These are phyloP conservation scores for Pseudopithomyces chartarum DNA, from an alignment of 2,329 filamentous ascomycete genomes.

Conservation along the genomic window DNA sequence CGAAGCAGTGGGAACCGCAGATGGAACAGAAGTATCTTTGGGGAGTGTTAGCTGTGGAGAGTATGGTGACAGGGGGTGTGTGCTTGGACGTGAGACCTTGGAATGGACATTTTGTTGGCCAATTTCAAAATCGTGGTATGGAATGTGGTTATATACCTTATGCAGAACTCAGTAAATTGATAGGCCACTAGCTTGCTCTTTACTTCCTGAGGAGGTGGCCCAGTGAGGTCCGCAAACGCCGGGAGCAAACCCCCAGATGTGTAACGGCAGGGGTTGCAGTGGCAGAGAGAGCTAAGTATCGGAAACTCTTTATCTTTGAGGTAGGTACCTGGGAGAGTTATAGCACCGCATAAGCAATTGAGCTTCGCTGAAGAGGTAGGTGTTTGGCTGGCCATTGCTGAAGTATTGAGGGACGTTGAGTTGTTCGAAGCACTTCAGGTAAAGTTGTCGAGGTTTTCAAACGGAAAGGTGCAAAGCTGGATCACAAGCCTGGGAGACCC, in stretches of 20 bases:
- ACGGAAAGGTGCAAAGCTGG: too few relatives aligned
- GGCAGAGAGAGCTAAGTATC: not conserved
- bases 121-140: too few relatives aligned
- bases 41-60: not conserved
- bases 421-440: not conserved
- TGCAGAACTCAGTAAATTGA: not conserved
- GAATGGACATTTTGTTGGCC: too few relatives aligned
- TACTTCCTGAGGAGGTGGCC: not conserved
- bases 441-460: not conserved
- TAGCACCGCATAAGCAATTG: not conserved
- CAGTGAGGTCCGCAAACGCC: not conserved
- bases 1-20: slow-evolving; percentile 1
- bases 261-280: slow-evolving; percentile 4
- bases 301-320: not conserved
- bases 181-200: not conserved
- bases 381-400: not conserved
- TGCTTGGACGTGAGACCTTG: too few relatives aligned
- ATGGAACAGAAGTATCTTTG: not conserved
- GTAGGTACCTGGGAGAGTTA: not conserved
- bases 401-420: not conserved
- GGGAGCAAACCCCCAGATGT: not conserved
- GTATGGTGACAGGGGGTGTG: not conserved
- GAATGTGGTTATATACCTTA: not conserved
- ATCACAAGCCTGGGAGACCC: too few relatives aligned
- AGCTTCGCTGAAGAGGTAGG: not conserved